Conservation (phyloP, 2,329 filamentous ascomycete genomes). For the Exophiala sideris region DNA sequence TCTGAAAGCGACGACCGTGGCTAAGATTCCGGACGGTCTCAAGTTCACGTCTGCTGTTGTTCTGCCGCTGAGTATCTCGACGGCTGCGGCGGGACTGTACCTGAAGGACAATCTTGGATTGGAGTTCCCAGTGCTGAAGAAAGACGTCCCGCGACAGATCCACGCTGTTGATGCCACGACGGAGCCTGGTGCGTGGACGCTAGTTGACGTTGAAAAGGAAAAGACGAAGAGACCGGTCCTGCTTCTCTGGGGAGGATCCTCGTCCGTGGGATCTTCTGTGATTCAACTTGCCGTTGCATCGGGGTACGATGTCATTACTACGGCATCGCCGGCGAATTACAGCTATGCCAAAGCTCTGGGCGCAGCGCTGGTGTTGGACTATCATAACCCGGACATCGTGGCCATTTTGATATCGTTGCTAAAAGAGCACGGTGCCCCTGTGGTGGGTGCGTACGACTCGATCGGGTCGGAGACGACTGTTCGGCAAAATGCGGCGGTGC, state of each 20-base stretch:
- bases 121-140: neutral
- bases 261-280: conserved; percentile 45
- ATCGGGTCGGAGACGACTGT: conserved; percentile 3
- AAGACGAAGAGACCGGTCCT: conserved; percentile 26
- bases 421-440: neutral
- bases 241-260: conserved; percentile 52
- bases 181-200: neutral
- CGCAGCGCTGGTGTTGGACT: conserved; percentile 44
- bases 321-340: conserved; percentile 42
- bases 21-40: conserved; percentile 29
- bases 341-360: conserved; percentile 44
- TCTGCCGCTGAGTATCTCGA: conserved; percentile 33
- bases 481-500: neutral
- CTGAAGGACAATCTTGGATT: conserved; percentile 28
- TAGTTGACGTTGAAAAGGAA: neutral
- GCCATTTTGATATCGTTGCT: conserved; percentile 16
- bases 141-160: neutral
- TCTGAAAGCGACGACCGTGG: conserved; percentile 23
- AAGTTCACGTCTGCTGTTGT: conserved; percentile 32
- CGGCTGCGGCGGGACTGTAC: conserved; percentile 33
- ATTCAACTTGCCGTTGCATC: conserved; percentile 43
- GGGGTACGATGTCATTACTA: conserved; percentile 41
- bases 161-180: neutral
- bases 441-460: conserved; percentile 15
- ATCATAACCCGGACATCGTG: conserved; percentile 31